Percentiles rank a stretch among this genome's conserved stretches.
These are phyloP conservation scores for Acmispon strigosus DNA, from an alignment of 306 rosid species.

Conservation along the genomic window DNA sequence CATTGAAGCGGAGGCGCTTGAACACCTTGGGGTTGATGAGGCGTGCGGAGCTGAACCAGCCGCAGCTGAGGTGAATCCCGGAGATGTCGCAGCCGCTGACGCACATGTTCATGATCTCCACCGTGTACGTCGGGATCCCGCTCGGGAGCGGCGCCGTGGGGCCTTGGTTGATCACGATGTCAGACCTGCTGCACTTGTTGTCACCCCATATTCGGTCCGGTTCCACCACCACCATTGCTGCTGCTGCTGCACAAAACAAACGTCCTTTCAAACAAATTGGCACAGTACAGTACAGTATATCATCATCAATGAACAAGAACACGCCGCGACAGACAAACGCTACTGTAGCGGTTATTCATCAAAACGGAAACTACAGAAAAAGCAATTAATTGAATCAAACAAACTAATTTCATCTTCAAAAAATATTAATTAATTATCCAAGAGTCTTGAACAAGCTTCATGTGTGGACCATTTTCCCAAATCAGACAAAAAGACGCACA, in stretches of 20 bases:
- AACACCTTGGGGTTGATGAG: constrained; percentile 75
- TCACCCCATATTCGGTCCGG: constrained; percentile 77
- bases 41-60: constrained; percentile 90
- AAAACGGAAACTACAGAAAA: not conserved
- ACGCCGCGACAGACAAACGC: no score
- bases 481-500: not conserved
- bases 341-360: not conserved
- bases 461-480: not conserved
- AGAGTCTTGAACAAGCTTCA: not conserved
- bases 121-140: constrained; percentile 82
- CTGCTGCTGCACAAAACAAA: constrained; percentile 15
- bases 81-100: constrained; percentile 67
- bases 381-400: not conserved
- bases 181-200: constrained; percentile 54
- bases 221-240: constrained; percentile 30
- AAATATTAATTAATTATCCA: no score
- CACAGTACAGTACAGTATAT: no score
- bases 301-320: no score
- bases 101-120: constrained; percentile 69
- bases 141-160: constrained; percentile 71
- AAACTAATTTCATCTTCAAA: no score
- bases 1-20: constrained; percentile 70
- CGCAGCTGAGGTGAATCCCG: constrained; percentile 61
- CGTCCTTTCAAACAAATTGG: not conserved
- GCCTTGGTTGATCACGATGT: constrained; percentile 67